phyloP scores from a whole-genome alignment of 2,329 filamentous ascomycete species.

The Cryphonectria japonica region DNA sequence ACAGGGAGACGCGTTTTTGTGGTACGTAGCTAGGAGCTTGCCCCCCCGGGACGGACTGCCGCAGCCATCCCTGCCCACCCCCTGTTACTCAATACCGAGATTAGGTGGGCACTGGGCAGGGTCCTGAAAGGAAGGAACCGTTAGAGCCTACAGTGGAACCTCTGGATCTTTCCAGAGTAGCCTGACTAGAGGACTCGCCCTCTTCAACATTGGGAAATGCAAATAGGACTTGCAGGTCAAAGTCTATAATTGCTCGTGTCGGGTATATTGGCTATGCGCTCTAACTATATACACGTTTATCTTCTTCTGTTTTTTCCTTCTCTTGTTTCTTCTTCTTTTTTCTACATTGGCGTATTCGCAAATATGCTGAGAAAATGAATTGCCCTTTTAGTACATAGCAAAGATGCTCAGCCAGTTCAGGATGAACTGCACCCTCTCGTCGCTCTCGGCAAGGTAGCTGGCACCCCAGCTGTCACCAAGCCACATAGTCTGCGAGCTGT shows the following conservation, averaged over 20 bases:
- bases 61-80: not conserved
- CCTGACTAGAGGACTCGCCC: too few species aligned
- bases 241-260: not conserved
- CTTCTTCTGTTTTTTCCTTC: not conserved
- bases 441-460: conserved; percentile 11
- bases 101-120: not conserved
- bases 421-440: not conserved
- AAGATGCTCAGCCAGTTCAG: not conserved
- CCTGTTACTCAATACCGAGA: not conserved
- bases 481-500: too few species aligned
- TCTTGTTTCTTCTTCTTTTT: not conserved
- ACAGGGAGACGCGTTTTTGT: not conserved
- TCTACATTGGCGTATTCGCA: not conserved
- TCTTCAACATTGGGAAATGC: too few species aligned
- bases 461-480: too few species aligned
- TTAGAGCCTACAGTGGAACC: not conserved
- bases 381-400: not conserved
- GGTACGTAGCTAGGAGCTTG: too few species aligned
- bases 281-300: not conserved
- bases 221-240: not conserved
- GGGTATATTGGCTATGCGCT: not conserved
- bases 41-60: not conserved
- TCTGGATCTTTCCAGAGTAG: not conserved
- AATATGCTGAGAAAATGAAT: not conserved
- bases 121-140: not conserved